Evolutionary conservation across 2,329 filamentous ascomycete genomes (phyloP), one percentile per base, ranked within the genome.

Genomic region (Penicillium glabrum): DNA sequence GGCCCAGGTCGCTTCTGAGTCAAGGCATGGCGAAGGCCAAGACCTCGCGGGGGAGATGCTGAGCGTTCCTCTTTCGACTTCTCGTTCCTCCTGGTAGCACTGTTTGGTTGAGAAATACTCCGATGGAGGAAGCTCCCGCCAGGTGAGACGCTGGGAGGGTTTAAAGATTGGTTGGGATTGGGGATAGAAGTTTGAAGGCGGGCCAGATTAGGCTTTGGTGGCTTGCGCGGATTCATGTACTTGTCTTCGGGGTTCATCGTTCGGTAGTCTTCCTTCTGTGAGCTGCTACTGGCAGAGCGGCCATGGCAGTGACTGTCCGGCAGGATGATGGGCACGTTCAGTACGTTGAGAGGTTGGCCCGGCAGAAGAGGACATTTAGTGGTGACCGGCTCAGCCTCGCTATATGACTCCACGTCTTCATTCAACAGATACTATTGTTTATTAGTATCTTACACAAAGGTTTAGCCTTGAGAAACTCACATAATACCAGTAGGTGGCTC

Each of bases 401-500:
- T 91, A 72, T 91, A 86, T 51, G 84, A 86, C 74, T 97, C 93
- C 33, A 86, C 80, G 47, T 88, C 86, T 64, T 88, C 87, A 73
- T 97, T 87, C 43, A 97, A 75, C 71, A 93, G 86, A 75, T 96
- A 97, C 90, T 96, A 72, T 52, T 61, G 2, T 29, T 11, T 13
- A 19, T 56, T 31, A 56, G 45, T 21, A 46, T 11, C 29, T 24
- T 13, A n/a, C 27, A 23, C 8, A 39, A n/a, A 27, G 3, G 11
- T 13, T 2, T 19, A 13, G 7, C 8, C 7, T 43, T 29, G 24
- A 47, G 35, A 47, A 45, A 82, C 89, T 77, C 80, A 96, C 91
- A 77, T 95, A 97, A 80, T 96, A 98, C 83, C 93, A 97, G 76
- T 97, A 97, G 16, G 89, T 95, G 58, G 89, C 86, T 45, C 93